Evolutionary conservation across 2,329 filamentous ascomycete genomes (phyloP).

Genomic region (Trichoderma guizhouense): DNA sequence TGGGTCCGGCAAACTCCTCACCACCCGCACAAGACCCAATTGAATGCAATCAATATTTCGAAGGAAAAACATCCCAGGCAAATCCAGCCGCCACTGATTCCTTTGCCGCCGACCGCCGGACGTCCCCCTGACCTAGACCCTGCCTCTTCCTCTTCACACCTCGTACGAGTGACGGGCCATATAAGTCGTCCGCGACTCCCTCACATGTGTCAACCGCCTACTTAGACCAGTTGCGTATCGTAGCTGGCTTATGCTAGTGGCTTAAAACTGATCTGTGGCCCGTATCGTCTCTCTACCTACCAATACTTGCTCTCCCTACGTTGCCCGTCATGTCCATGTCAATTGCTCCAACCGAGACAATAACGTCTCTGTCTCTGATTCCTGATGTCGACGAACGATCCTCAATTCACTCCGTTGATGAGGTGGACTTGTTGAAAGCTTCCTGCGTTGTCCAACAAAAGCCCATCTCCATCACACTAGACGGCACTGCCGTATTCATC

Average conservation of each 20-base stretch:
- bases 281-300: not conserved
- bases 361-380: constrained; percentile 22
- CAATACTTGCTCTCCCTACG: not conserved
- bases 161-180: not conserved
- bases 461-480: constrained; percentile 52
- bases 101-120: constrained; percentile 16
- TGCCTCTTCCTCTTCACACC: not conserved
- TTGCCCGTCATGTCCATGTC: constrained; percentile 27
- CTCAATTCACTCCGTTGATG: not conserved
- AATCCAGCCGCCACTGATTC: constrained; percentile 6
- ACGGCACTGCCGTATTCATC: constrained; percentile 46
- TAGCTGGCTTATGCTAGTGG: not conserved
- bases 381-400: constrained; percentile 21
- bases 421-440: not conserved
- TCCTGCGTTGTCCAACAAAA: constrained; percentile 41
- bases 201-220: not conserved
- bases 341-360: constrained; percentile 28
- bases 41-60: not conserved
- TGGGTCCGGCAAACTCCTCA: not conserved
- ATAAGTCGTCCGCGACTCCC: not conserved
- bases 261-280: not conserved
- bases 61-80: not conserved
- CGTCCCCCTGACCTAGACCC: constrained; percentile 12
- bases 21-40: not conserved
- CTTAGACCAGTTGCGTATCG: not conserved